Percentiles rank a stretch among this genome's conserved stretches.
These are phyloP conservation scores for Chlamydomonas urium DNA, from an alignment of 139 green algal genomes.

Conservation along the genomic window DNA sequence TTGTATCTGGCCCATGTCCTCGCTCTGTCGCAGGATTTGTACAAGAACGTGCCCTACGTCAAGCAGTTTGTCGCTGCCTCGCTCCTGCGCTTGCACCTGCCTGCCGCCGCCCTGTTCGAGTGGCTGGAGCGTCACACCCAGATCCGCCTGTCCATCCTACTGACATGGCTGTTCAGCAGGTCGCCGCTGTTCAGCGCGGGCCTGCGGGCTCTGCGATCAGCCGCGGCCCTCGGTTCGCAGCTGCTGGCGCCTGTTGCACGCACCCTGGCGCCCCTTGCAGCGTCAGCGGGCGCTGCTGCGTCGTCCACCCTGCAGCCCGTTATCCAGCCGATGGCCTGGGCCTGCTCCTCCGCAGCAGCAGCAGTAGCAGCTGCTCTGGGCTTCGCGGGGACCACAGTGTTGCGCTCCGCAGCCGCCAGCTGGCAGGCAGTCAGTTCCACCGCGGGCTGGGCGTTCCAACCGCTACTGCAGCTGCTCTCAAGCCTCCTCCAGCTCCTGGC, in stretches of 20 bases:
- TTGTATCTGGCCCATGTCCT: too few relatives aligned
- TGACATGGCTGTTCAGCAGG: conserved; percentile 81
- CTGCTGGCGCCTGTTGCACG: conserved; percentile 12
- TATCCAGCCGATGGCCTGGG: too few relatives aligned
- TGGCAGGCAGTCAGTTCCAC: too few relatives aligned
- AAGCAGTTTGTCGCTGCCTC: conserved; percentile 28
- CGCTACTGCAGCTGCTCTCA: too few relatives aligned
- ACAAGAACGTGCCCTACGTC: conserved; percentile 75
- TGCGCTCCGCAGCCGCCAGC: too few relatives aligned
- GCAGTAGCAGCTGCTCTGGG: too few relatives aligned
- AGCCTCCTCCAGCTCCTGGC: too few relatives aligned
- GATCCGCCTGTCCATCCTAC: conserved; percentile 72
- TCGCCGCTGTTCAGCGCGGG: conserved; percentile 54
- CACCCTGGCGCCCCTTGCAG: not conserved
- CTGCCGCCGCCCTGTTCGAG: conserved; percentile 48
- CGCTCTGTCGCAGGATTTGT: conserved; percentile 78
- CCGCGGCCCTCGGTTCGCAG: not conserved
- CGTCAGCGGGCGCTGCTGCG: not conserved
- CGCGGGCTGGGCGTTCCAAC: too few relatives aligned
- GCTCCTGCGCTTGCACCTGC: conserved; percentile 43
- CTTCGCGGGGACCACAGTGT: too few relatives aligned
- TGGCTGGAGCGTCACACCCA: conserved; percentile 79
- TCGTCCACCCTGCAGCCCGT: too few relatives aligned
- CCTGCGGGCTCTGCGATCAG: conserved; percentile 35
- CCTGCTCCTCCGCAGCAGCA: too few relatives aligned